These are phyloP conservation scores for Datura wrightii DNA, from an alignment of 257 asterid genomes.

Conservation along the genomic window DNA sequence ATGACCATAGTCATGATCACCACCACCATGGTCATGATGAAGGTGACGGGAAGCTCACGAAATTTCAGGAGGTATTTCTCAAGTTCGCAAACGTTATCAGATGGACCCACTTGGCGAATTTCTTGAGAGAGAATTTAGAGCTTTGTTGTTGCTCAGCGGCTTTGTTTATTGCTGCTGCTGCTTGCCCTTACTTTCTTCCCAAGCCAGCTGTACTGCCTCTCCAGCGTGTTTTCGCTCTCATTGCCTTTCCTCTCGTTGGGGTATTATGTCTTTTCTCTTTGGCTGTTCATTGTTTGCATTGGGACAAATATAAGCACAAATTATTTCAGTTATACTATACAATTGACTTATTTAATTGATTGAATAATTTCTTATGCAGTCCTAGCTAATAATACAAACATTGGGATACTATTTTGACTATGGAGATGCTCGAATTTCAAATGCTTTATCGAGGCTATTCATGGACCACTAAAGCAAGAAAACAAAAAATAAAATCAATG, in stretches of 20 bases:
- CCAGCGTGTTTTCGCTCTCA: conserved; percentile 59
- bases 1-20: conserved; percentile 42
- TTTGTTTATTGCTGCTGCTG: conserved; percentile 74
- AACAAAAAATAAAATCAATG: not conserved
- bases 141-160: conserved; percentile 88
- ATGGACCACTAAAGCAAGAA: not conserved
- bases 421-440: not conserved
- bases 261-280: conserved; percentile 46
- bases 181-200: conserved; percentile 76
- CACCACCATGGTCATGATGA: conserved; percentile 44
- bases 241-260: conserved; percentile 96
- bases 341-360: conserved; percentile 14
- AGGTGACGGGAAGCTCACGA: conserved; percentile 53
- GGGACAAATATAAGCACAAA: not conserved
- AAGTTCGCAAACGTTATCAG: conserved; percentile 60
- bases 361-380: not conserved
- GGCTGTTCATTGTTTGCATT: not conserved
- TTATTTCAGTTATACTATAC: not conserved
- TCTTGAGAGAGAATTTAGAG: conserved; percentile 80
- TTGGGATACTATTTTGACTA: not conserved
- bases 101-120: conserved; percentile 77
- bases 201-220: conserved; percentile 59
- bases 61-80: conserved; percentile 65
- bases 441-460: not conserved
- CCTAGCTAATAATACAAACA: not conserved